Evolutionary conservation across 1,284 basidiomycete species (phyloP), one percentile per base, ranked within the genome.

Genomic region (Hymenochaete sp.): DNA sequence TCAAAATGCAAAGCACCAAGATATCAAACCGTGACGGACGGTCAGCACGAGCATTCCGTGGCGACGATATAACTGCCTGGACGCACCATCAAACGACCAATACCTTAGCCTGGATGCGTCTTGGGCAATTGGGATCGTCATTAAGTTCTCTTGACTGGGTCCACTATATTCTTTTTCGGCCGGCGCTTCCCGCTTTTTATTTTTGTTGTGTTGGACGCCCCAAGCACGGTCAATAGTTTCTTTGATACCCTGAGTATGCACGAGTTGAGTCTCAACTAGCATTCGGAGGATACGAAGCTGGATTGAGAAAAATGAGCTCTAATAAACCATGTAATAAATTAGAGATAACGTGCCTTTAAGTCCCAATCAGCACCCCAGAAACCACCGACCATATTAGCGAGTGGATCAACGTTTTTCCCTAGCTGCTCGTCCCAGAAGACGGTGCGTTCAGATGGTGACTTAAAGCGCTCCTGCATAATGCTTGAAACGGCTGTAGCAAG

Each of bases 31-130:
- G n/a, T n/a, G n/a, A n/a, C n/a, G n/a, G n/a, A n/a, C n/a, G n/a
- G n/a, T n/a, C n/a, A 84, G 83, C 76, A 84, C 62, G 67, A 62
- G 63, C 77, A 83, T 84, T 82, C 77, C 79, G 27, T 52, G 56
- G 63, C 62, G 55, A 60, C 56, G 49, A 46, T 42, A 61, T 60
- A 61, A 57, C 53, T 57, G 59, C 65, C 54, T 64, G 63, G 67
- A 83, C 85, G 69, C 67, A 89, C 85, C 81, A 75, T 88, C 85
- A 60, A 74, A 73, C 53, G 79, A 65, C 85, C 85, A 89, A 61
- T 78, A 89, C 42, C 85, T 81, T 62, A 75, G 82, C 47, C 82
- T 73, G 50, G 71, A 67, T 39, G 58, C 64, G 59, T 89, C 85
- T 56, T 85, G 83, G 38, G 86, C 85, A 19, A 88, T 58, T 19